Evolutionary conservation across 129 eudicot species (phyloP).

Genomic region (Daucus carota): DH1_v3.0 NC_030386.2:24173001-24173500

Average conservation of each 20-base stretch:
- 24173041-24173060: background rate
- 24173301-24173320: too few relatives aligned
- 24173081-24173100: too few relatives aligned
- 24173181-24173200: background rate
- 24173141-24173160: too few relatives aligned
- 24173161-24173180: too few relatives aligned
- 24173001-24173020: background rate
- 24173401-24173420: constrained; percentile 84
- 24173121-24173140: too few relatives aligned
- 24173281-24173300: background rate
- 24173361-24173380: background rate
- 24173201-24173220: background rate
- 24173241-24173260: background rate
- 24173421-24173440: constrained; percentile 92
- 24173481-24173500: background rate
- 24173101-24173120: too few relatives aligned
- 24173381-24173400: background rate
- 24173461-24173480: constrained; percentile 14
- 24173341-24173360: background rate
- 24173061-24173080: background rate
- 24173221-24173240: background rate
- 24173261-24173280: background rate
- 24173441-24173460: constrained; percentile 96
- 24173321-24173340: background rate
- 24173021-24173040: background rate